Evolutionary conservation across 78 protist genomes (phyloP).

Genomic region (Trichosphaerium sp.): DNA sequence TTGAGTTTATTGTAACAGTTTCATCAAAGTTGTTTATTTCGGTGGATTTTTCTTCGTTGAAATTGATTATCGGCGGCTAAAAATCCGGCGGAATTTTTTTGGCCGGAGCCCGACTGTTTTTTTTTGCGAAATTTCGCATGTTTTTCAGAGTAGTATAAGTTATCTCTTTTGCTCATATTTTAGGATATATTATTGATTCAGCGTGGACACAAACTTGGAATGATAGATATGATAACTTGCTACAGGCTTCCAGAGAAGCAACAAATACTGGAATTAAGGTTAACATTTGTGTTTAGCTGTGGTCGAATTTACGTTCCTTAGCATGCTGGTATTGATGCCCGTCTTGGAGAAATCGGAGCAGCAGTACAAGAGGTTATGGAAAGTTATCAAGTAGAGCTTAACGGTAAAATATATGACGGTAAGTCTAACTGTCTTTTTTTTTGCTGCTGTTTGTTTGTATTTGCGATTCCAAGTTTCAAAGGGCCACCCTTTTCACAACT

Average conservation of each 20-base stretch:
- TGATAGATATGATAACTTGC: conserved; percentile 69
- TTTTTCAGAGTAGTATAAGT: background rate
- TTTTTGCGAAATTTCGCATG: too few species aligned
- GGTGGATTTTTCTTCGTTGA: too few species aligned
- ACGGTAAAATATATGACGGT: conserved; percentile 83
- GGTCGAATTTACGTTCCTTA: background rate
- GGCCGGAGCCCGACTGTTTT: too few species aligned
- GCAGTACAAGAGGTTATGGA: conserved; percentile 89
- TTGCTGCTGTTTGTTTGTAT: too few species aligned
- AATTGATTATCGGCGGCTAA: too few species aligned
- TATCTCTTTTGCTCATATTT: conserved; percentile 1
- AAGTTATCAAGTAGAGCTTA: conserved; percentile 86
- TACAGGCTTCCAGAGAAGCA: conserved; percentile 86
- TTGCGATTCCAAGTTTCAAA: too few species aligned
- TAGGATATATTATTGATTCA: conserved; percentile 86
- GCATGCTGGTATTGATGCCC: conserved; percentile 92
- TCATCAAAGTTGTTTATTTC: too few species aligned
- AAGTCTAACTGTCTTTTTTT: too few species aligned
- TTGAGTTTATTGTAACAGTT: background rate
- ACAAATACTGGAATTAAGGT: conserved; percentile 84
- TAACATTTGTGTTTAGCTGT: background rate
- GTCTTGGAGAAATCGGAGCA: conserved; percentile 90
- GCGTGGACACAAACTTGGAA: conserved; percentile 87
- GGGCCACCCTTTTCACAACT: too few species aligned
- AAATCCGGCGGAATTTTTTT: too few species aligned